A percentile compares a stretch with the other conserved stretches of the same genome.
Conservation (phyloP, 352 stramenopile genomes). For the Phytopythium sindhum region DNA sequence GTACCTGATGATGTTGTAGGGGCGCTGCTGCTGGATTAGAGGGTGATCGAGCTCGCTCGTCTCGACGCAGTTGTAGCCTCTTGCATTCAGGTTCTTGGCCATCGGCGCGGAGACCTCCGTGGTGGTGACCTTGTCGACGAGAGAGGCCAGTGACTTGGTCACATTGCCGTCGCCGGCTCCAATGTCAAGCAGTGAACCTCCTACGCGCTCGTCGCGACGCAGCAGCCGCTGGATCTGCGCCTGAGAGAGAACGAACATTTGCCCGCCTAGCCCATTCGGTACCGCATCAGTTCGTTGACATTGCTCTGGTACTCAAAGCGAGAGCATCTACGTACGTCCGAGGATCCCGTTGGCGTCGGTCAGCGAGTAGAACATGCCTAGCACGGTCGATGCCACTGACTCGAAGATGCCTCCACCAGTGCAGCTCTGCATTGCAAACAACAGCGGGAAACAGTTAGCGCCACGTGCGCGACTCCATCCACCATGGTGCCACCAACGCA, state of each 20-base stretch:
- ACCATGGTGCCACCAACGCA: conserved; percentile 1
- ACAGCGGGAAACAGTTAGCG: not conserved
- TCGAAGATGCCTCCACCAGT: conserved; percentile 68
- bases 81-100: conserved; percentile 68
- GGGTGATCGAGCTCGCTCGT: conserved; percentile 66
- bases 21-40: conserved; percentile 58
- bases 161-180: conserved; percentile 83
- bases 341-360: conserved; percentile 84
- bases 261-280: conserved; percentile 40
- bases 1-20: conserved; percentile 83
- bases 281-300: not conserved
- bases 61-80: conserved; percentile 77
- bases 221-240: conserved; percentile 70
- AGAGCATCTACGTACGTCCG: conserved; percentile 40
- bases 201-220: conserved; percentile 38
- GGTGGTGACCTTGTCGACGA: conserved; percentile 61
- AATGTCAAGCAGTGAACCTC: conserved; percentile 70
- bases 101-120: conserved; percentile 81
- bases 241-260: conserved; percentile 86
- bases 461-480: not conserved
- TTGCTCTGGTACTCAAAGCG: not conserved
- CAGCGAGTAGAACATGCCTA: conserved; percentile 79
- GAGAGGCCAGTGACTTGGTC: conserved; percentile 70
- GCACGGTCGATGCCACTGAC: conserved; percentile 55
- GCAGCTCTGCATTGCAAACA: conserved; percentile 46